phyloP scores from a whole-genome alignment of 108 stramenopile genomes.

The Nitzschia sp. region DNA sequence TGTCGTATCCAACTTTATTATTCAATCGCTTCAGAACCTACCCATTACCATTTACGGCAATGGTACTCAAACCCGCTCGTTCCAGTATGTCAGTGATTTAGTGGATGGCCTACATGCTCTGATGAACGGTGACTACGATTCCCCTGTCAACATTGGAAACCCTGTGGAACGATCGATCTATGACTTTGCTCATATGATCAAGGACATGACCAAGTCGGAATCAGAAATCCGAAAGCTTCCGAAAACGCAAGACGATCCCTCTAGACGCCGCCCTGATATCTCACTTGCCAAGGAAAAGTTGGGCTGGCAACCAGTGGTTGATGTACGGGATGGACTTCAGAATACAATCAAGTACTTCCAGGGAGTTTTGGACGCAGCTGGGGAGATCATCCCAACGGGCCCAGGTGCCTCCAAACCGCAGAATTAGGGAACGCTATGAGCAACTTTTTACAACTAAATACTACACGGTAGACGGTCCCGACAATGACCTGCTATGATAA shows the following conservation, averaged over 20 bases:
- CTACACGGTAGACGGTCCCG: background rate
- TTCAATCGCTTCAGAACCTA: slow-evolving; percentile 94
- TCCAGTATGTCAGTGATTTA: slow-evolving; percentile 97
- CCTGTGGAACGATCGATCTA: slow-evolving; percentile 95
- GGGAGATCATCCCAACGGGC: slow-evolving; percentile 90
- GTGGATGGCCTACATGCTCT: slow-evolving; percentile 95
- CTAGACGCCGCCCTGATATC: slow-evolving; percentile 94
- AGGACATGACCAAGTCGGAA: slow-evolving; percentile 62
- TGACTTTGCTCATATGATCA: slow-evolving; percentile 87
- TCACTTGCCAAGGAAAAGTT: slow-evolving; percentile 85
- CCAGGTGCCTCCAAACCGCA: slow-evolving; percentile 65
- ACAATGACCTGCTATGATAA: background rate
- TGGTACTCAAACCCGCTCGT: slow-evolving; percentile 95
- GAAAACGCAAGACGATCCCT: slow-evolving; percentile 90
- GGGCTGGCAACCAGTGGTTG: slow-evolving; percentile 88
- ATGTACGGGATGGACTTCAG: slow-evolving; percentile 81
- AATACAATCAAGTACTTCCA: slow-evolving; percentile 95
- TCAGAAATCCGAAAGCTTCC: slow-evolving; percentile 76
- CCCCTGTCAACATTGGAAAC: slow-evolving; percentile 98
- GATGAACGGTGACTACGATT: slow-evolving; percentile 92
- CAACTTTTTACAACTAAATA: background rate
- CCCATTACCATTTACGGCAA: slow-evolving; percentile 97
- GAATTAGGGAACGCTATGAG: slow-evolving; percentile 16
- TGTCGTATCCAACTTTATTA: slow-evolving; percentile 99
- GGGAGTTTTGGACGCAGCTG: slow-evolving; percentile 72